Conservation (phyloP, 768 basidiomycete species). For the Panaeolus cyanescens region DNA sequence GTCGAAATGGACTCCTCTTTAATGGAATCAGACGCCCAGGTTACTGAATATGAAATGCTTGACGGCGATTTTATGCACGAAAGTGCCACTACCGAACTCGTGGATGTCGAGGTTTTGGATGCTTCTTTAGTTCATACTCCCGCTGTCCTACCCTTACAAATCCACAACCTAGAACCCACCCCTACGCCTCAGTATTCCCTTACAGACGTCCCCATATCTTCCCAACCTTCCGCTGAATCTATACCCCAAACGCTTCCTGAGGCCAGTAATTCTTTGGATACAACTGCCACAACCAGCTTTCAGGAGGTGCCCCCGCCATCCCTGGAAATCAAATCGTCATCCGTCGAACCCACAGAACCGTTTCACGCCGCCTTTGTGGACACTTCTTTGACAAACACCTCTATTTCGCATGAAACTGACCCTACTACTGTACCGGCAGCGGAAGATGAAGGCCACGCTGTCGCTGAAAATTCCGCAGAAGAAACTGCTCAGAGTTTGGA, state of each 20-base stretch:
- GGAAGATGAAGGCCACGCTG: background rate
- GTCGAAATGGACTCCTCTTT: constrained; percentile 67
- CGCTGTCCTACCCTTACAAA: constrained; percentile 9
- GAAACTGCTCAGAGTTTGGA: background rate
- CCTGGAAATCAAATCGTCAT: background rate
- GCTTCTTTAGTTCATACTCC: constrained; percentile 33
- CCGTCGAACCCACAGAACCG: background rate
- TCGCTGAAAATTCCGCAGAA: background rate
- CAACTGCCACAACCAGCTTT: background rate
- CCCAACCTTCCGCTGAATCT: background rate
- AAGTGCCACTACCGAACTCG: constrained; percentile 29
- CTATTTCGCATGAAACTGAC: background rate
- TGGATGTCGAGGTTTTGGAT: constrained; percentile 54
- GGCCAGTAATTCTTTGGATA: background rate
- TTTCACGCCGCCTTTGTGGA: background rate
- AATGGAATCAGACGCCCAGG: constrained; percentile 28
- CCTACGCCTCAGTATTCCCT: background rate
- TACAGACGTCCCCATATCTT: background rate
- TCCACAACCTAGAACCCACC: background rate
- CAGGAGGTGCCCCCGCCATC: background rate
- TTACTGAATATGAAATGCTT: constrained; percentile 59
- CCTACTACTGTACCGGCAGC: background rate
- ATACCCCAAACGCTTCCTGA: background rate
- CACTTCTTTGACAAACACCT: background rate
- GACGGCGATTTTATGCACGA: constrained; percentile 38